Conservation (phyloP, 306 rosid genomes). For the Trichosanthes cucumerina region DNA sequence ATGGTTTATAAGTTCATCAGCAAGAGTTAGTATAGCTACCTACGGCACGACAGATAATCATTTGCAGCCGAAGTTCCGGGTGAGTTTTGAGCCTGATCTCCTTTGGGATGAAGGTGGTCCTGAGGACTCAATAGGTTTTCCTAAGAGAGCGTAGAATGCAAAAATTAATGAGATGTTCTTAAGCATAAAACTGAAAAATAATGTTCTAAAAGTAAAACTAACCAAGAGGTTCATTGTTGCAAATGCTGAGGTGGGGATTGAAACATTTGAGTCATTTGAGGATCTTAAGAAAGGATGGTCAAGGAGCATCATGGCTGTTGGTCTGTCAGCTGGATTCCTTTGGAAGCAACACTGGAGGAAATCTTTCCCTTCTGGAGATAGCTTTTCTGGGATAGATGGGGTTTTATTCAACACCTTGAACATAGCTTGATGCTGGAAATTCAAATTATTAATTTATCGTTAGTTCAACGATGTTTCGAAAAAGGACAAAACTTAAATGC, state of each 20-base stretch:
- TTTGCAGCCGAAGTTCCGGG: constrained; percentile 19
- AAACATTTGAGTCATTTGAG: constrained; percentile 34
- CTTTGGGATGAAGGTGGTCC: constrained; percentile 17
- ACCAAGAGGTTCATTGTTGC: constrained; percentile 37
- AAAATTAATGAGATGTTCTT: background rate
- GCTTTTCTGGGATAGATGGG: constrained; percentile 63
- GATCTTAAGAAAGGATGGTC: constrained; percentile 65
- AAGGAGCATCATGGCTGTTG: constrained; percentile 53
- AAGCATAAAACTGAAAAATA: background rate
- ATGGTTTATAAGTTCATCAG: background rate
- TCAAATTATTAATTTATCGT: background rate
- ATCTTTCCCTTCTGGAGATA: constrained; percentile 71
- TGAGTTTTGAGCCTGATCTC: constrained; percentile 20
- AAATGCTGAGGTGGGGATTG: constrained; percentile 18
- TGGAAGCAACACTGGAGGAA: constrained; percentile 74
- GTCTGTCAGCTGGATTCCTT: constrained; percentile 83
- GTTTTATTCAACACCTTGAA: constrained; percentile 74
- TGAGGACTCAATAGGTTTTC: constrained; percentile 34
- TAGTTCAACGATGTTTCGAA: background rate
- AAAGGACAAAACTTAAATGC: background rate
- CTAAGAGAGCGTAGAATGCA: constrained; percentile 15
- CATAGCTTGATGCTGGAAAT: constrained; percentile 85
- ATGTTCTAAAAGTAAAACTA: constrained; percentile 28
- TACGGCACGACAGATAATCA: constrained; percentile 23
- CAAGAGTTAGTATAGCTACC: constrained; percentile 28